phyloP scores from a whole-genome alignment of 164 flowering plant genomes.

The Dillenia suffruticosa region DNA sequence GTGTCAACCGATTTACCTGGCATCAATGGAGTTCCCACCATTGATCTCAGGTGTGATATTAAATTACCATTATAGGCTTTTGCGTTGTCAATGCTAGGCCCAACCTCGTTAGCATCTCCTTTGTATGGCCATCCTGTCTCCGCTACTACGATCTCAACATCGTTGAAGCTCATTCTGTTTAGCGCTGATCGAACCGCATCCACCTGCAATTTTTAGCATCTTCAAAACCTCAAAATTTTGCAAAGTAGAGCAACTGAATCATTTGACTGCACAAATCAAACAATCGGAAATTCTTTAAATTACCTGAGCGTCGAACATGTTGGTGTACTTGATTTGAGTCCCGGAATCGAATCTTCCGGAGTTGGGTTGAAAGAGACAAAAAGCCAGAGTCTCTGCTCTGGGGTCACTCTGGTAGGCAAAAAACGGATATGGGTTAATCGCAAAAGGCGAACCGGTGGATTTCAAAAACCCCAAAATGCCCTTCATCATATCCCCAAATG shows the following conservation, averaged over 20 bases:
- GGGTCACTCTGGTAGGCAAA: conserved; percentile 92
- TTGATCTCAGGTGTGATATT: conserved; percentile 71
- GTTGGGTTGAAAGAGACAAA: conserved; percentile 87
- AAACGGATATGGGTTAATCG: conserved; percentile 89
- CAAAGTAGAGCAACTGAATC: not conserved
- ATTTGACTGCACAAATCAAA: no score
- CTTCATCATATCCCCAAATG: conserved; percentile 32
- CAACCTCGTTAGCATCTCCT: conserved; percentile 73
- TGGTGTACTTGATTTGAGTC: conserved; percentile 67
- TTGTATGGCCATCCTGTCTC: conserved; percentile 97
- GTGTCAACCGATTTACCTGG: conserved; percentile 91
- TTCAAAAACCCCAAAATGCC: conserved; percentile 53
- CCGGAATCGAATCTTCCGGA: conserved; percentile 73
- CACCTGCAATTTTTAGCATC: conserved; percentile 35
- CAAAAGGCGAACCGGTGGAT: conserved; percentile 64
- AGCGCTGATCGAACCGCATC: conserved; percentile 84
- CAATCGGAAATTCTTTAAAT: not conserved
- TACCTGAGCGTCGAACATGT: conserved; percentile 99
- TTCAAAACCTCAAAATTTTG: not conserved
- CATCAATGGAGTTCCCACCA: conserved; percentile 93
- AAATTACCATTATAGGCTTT: conserved; percentile 85
- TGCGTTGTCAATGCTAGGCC: conserved; percentile 79
- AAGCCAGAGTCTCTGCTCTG: conserved; percentile 81
- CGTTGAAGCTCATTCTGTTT: conserved; percentile 58
- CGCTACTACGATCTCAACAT: conserved; percentile 76